Evolutionary conservation across 1,139 yeast genomes (phyloP), one percentile per base, ranked within the genome.

Genomic region (Wickerhamomyces sp.): DNA sequence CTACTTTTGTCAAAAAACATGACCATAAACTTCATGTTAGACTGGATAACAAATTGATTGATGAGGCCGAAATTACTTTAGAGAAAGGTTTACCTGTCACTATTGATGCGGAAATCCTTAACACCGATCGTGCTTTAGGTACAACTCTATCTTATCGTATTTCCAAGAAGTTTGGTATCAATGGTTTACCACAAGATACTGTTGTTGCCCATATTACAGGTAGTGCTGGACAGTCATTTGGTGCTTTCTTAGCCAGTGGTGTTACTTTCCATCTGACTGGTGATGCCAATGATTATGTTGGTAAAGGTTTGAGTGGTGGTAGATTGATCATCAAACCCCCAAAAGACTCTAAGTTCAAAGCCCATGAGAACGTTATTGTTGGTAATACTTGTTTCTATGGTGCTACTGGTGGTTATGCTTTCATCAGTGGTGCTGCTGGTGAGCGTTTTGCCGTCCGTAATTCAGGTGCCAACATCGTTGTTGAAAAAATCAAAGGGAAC

Each of bases 321-420:
- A 79, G 96, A 61, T 65, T 93, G 50, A 79, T 91, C 63, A 89
- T 91, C 53, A 93, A 84, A 70, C 99, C 99, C 51, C 97, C 97
- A 56, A 77, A 78, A 62, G 82, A 74, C 57, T 82, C 96, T 29
- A 73, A 72, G 43, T 90, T 90, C 76, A 88, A 88, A 67, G 94
- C 97, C 42, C 96, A 90, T 68, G 98, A 93, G 67, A 95, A 93
- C 70, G 91, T 91, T 56, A 84, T 93, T 63, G 86, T 94, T 53
- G 99, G 99, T 72, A 93, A 93, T 74, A 93, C 97, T 44, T 94
- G 98, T 65, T 80, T 93, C 72, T 93, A 93, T 62, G 99, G 99
- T 69, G 98, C 99, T 31, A 93, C 98, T 31, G 81, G 95, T 32
- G 99, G 99, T 66, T 70, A 85, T 53, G 95, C 96, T 23, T 93